phyloP scores from a whole-genome alignment of 2,329 filamentous ascomycete genomes.

The Alternaria sp. region DNA sequence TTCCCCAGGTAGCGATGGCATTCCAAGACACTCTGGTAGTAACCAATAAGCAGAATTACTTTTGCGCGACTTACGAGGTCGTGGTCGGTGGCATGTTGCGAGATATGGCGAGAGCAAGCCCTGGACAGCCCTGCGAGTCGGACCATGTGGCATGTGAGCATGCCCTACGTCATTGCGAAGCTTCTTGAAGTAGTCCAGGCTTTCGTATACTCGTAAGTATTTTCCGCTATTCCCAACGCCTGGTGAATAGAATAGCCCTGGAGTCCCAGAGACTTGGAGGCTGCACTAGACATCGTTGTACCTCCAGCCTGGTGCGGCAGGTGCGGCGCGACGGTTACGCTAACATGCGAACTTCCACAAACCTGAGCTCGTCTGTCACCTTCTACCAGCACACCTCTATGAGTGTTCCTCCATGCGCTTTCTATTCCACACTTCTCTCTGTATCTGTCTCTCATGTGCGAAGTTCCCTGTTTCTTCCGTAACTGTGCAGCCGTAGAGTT shows the following conservation, averaged over 20 bases:
- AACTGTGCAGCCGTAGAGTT: neutral
- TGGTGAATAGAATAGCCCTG: neutral
- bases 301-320: neutral
- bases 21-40: neutral
- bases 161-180: neutral
- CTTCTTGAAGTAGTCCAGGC: neutral
- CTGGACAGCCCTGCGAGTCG: neutral
- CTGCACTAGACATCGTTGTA: neutral
- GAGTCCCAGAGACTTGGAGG: neutral
- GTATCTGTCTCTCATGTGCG: neutral
- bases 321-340: neutral
- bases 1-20: neutral
- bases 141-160: neutral
- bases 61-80: neutral
- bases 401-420: neutral
- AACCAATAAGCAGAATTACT: neutral
- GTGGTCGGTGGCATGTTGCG: neutral
- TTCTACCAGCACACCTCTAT: neutral
- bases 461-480: neutral
- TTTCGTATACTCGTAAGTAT: neutral
- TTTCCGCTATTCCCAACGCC: neutral
- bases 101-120: neutral
- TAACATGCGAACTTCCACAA: neutral
- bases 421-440: neutral
- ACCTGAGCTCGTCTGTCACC: neutral